Conservation (phyloP, 768 basidiomycete species). For the Myochromella boudieri region DNA sequence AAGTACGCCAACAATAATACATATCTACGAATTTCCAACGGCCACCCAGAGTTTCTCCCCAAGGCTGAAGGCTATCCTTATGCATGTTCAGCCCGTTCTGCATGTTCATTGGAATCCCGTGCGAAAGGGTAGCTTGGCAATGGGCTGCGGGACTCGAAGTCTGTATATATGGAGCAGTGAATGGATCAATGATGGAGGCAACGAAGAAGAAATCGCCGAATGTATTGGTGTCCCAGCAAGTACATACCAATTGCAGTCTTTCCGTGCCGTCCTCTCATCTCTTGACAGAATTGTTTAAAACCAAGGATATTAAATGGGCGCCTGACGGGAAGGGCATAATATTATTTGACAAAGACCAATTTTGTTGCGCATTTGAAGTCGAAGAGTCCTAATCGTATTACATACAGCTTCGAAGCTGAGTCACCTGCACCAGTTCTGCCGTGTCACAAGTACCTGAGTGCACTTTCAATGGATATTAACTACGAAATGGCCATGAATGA, state of each 20-base stretch:
- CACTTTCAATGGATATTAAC: too few species aligned
- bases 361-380: conserved; percentile 87
- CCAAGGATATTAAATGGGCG: conserved; percentile 72
- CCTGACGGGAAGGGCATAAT: conserved; percentile 84
- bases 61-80: conserved; percentile 61
- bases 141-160: conserved; percentile 67
- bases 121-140: conserved; percentile 66
- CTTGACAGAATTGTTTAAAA: conserved; percentile 66
- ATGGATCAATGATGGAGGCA: conserved; percentile 60
- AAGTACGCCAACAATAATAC: conserved; percentile 57
- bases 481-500: too few species aligned
- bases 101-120: conserved; percentile 82
- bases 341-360: conserved; percentile 72
- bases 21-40: conserved; percentile 73
- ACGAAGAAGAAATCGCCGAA: conserved; percentile 80
- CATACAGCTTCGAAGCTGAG: too few species aligned
- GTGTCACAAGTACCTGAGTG: too few species aligned
- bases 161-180: conserved; percentile 85
- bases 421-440: too few species aligned
- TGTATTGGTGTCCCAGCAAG: conserved; percentile 89
- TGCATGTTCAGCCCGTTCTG: conserved; percentile 63
- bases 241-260: conserved; percentile 40
- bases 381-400: too few species aligned
- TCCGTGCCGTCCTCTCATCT: too few species aligned
- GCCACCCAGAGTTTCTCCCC: conserved; percentile 58